Base-by-base conservation (phyloP, 2,329 filamentous ascomycete genomes). In the Harringtonia aguacate region DNA sequence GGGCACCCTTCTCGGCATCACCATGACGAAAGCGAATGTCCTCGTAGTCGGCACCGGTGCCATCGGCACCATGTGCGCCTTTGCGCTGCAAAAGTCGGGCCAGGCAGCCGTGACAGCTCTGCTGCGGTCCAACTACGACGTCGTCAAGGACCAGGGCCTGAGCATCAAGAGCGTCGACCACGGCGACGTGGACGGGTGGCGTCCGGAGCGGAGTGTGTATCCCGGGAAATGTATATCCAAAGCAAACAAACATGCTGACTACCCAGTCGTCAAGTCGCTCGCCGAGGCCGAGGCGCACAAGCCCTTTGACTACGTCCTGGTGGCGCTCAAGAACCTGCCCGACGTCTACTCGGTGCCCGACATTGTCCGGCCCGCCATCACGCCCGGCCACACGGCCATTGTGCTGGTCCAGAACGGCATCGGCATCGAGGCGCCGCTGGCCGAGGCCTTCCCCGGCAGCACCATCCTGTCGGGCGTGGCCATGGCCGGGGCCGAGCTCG, bases 381-480 rank as follows among this genome's bases (percentile, higher is more conserved):
- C 37, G 14, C 24, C 36, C 2, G 18, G 13, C 14, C 14, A 24
- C 15, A 46, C 36, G 14, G 17, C 41, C 18, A 28, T 46, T 10
- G 41, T 46, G 10, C 41, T 46, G 22, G 33, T 42, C 14, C 45
- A 46, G 45, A 46, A 46, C 41, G 45, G 45, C 37, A 36, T 46
- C 36, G 41, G 12, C 18, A 46, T 43, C 31, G 45, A 46, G 37
- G 24, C 21, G 18, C 36, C 41, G 3, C 14, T 39, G 13, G 18
- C 17, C 4, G 40, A 21, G 1, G 36, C 39, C 9, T 46, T 43
- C 21, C 40, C 45, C n/a, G 17, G 8, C 36, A 43, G 31, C 18
- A 12, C 24, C 29, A 9, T 46, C 20, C 13, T 46, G 27, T 46
- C 44, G 6, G 39, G 36, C 22, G 43, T 44, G 9, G 36, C 38